Conservation (phyloP, 441 rosid species). For the Biscutella laevigata region DNA sequence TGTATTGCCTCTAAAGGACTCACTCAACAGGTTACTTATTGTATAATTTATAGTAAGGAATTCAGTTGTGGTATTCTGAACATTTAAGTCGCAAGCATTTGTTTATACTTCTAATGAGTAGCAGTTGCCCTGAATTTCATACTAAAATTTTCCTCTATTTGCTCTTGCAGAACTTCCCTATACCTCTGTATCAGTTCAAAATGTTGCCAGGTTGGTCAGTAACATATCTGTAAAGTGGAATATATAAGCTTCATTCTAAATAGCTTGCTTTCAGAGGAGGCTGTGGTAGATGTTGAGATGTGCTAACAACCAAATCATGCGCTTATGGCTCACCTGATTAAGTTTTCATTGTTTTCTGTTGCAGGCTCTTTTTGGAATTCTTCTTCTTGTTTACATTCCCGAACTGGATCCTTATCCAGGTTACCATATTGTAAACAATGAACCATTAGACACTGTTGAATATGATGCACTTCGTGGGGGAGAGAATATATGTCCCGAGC, state of each 20-base stretch:
- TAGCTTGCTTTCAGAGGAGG: too few species aligned
- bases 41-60: background rate
- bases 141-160: constrained; percentile 7
- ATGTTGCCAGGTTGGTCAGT: constrained; percentile 62
- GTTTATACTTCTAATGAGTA: background rate
- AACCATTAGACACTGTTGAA: constrained; percentile 43
- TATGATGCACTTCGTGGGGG: constrained; percentile 69
- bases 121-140: background rate
- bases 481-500: constrained; percentile 83
- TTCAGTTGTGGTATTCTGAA: background rate
- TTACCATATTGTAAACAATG: constrained; percentile 43
- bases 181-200: constrained; percentile 51
- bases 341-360: constrained; percentile 16
- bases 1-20: constrained; percentile 46
- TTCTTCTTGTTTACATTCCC: constrained; percentile 61
- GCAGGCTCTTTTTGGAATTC: constrained; percentile 69
- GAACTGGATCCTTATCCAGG: constrained; percentile 64
- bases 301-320: background rate
- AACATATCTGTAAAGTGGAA: too few species aligned
- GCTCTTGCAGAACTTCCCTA: constrained; percentile 45
- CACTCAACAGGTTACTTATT: constrained; percentile 44
- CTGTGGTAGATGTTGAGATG: background rate
- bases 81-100: background rate
- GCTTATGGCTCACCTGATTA: background rate
- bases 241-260: too few species aligned